Percentiles rank a stretch among this genome's conserved stretches.
These are phyloP conservation scores for Geum urbanum DNA, from an alignment of 306 rosid genomes.

Conservation along the genomic window DNA sequence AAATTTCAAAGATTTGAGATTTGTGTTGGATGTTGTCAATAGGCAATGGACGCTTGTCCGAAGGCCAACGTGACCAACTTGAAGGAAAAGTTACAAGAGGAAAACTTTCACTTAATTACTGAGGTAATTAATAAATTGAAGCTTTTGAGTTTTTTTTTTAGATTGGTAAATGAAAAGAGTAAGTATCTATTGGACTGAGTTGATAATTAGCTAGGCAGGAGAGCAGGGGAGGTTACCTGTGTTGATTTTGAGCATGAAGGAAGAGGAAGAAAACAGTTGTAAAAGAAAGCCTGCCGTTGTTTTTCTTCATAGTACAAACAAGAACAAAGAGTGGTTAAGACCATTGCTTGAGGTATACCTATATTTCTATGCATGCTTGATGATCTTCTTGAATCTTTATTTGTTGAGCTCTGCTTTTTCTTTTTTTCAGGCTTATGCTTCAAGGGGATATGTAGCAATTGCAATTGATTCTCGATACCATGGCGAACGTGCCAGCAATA, in stretches of 20 bases:
- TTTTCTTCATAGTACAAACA: constrained; percentile 63
- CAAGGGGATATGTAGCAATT: constrained; percentile 74
- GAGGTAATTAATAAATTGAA: constrained; percentile 44
- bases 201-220: constrained; percentile 47
- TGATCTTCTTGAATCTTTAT: neutral
- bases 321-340: constrained; percentile 63
- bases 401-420: constrained; percentile 2
- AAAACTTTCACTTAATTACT: constrained; percentile 56
- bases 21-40: constrained; percentile 9
- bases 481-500: constrained; percentile 79
- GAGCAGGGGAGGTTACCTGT: constrained; percentile 88
- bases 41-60: constrained; percentile 64
- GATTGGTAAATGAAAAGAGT: neutral
- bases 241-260: constrained; percentile 70
- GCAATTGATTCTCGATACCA: constrained; percentile 91
- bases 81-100: constrained; percentile 61
- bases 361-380: neutral
- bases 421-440: constrained; percentile 74
- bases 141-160: neutral
- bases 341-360: constrained; percentile 76
- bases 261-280: constrained; percentile 53
- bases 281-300: constrained; percentile 68
- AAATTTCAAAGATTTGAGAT: neutral
- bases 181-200: neutral
- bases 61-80: constrained; percentile 40